Evolutionary conservation across 805 yeast genomes (phyloP), one percentile per base, ranked within the genome.

Genomic region (Lachancea meyersii): DNA sequence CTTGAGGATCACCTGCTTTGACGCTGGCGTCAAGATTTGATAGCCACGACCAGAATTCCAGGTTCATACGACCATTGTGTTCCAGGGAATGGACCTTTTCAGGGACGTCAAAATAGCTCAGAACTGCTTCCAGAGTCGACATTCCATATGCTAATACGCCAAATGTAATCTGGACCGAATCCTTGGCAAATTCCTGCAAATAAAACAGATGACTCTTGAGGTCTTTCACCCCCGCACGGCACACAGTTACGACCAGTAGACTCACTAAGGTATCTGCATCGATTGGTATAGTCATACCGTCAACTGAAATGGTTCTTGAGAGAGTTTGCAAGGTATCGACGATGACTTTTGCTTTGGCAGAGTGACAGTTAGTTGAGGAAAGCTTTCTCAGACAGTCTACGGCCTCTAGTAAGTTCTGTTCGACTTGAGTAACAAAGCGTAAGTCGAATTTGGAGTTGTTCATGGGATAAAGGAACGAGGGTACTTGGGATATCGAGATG

Each of bases 191-290:
- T 31, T 72, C 67, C 47, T 78, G 77, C 38, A 88, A 72, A 57
- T 86, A 87, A 35, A 65, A 70, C 9, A 89, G 56, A 49, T 84
- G 88, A 2, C 76, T 72, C 49, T 77, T 81, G 20, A 87, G 56
- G 51, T 80, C 64, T 3, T 68, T 67, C 2, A 84, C 74, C 30
- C 71, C 71, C 1, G 93, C 71, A 41, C 82, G 76, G 8, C 79
- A 70, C 1, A 88, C 72, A 3, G 86, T 87, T 59, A 87, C 67
- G 5, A 87, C 73, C 47, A 89, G 64, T 35, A 89, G 64, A 1
- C 88, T 81, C 3, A 89, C 72, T 18, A 89, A 64, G 0, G 85
- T 77, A 57, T 89, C 97, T 0, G 97, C 97, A 62, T 82, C 89
- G 5, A 86, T 68, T 0, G 71, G 53, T 34, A 53, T 45, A 14